phyloP scores from a whole-genome alignment of 208 protist genomes.

The Trypanosoma lewisi region DNA sequence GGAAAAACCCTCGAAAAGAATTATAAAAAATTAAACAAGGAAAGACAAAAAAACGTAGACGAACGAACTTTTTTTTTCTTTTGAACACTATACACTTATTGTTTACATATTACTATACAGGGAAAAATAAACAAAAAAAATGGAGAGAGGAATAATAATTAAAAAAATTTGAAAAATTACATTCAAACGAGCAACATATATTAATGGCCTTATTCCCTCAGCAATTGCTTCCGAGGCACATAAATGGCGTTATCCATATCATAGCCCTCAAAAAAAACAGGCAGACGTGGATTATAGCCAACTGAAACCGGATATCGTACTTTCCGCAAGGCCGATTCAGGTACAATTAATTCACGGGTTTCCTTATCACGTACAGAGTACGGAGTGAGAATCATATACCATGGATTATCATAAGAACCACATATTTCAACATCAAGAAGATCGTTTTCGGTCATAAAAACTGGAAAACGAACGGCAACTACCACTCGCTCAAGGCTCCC shows the following conservation, averaged over 20 bases:
- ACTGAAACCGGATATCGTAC: slow-evolving; percentile 1
- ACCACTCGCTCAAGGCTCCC: neutral
- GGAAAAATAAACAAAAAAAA: neutral
- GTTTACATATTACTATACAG: neutral
- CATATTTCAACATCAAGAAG: neutral
- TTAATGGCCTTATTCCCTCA: neutral
- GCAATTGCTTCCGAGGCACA: slow-evolving; percentile 14
- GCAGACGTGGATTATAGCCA: slow-evolving; percentile 10
- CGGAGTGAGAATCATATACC: slow-evolving; percentile 18
- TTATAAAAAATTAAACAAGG: too few species aligned
- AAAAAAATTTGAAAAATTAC: neutral
- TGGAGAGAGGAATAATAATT: slow-evolving; percentile 8
- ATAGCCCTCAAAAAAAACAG: slow-evolving; percentile 24
- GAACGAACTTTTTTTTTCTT: too few species aligned
- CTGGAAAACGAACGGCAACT: slow-evolving; percentile 13
- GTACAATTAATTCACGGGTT: slow-evolving; percentile 8
- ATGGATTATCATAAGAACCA: slow-evolving; percentile 2
- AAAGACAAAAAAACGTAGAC: too few species aligned
- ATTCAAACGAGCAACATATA: neutral
- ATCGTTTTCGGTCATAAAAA: slow-evolving; percentile 8
- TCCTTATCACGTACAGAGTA: slow-evolving; percentile 7
- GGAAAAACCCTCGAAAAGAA: too few species aligned
- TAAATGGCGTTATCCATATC: slow-evolving; percentile 22
- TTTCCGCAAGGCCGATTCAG: slow-evolving; percentile 5
- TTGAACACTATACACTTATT: too few species aligned